phyloP scores from a whole-genome alignment of 768 basidiomycete species.

The Porpolomopsis calyptriformis region DNA sequence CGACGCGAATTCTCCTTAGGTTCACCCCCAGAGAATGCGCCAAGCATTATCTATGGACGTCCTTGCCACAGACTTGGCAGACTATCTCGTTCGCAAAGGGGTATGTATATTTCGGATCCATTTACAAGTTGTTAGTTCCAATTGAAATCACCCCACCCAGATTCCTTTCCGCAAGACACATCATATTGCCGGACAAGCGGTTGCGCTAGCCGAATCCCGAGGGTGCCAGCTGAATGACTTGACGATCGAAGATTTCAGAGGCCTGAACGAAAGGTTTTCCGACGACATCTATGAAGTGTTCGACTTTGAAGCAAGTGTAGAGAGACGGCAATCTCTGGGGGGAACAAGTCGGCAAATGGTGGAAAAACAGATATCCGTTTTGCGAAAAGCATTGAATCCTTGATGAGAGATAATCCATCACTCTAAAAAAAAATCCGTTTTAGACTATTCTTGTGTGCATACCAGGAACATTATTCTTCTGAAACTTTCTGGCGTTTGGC shows the following conservation, averaged over 20 bases:
- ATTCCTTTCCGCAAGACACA: conserved; percentile 98
- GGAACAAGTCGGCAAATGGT: conserved; percentile 83
- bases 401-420: no score
- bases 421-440: no score
- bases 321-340: conserved; percentile 84
- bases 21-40: conserved; percentile 84
- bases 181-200: conserved; percentile 93
- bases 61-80: conserved; percentile 95
- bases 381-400: conserved; percentile 57
- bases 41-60: conserved; percentile 92
- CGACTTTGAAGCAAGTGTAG: conserved; percentile 92
- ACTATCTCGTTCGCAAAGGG: conserved; percentile 97
- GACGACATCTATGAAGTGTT: conserved; percentile 80
- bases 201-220: conserved; percentile 83
- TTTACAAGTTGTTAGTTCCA: not conserved
- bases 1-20: conserved; percentile 33
- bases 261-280: conserved; percentile 63
- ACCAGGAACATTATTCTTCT: conserved; percentile 16
- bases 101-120: conserved; percentile 38
- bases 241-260: conserved; percentile 67
- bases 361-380: conserved; percentile 69
- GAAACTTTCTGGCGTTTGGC: conserved; percentile 52
- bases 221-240: conserved; percentile 76
- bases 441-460: no score
- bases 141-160: conserved; percentile 30